A percentile compares a stretch with the other conserved stretches of the same genome.
Evolutionary conservation across 306 rosid genomes (phyloP).

Genomic region (Gynostemma pentaphyllum): DNA sequence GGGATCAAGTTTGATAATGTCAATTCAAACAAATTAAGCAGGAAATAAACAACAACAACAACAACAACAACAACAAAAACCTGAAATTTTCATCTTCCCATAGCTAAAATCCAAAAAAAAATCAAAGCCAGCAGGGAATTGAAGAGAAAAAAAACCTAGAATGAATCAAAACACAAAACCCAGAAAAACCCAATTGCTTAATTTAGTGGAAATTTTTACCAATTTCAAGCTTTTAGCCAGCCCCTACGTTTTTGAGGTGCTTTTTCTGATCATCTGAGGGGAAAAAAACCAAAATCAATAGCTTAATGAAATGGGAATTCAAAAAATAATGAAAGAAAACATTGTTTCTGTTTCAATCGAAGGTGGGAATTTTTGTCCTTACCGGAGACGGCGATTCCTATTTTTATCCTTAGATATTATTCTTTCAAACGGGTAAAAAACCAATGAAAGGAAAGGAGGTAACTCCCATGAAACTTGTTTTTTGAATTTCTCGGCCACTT

Average conservation of each 20-base stretch:
- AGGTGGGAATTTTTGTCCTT: not conserved
- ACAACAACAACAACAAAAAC: not conserved
- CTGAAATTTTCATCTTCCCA: not conserved
- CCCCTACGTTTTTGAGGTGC: not conserved
- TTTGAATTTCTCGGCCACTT: slow-evolving; percentile 2
- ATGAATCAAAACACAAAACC: not conserved
- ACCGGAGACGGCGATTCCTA: slow-evolving; percentile 4
- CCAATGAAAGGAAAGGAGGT: slow-evolving; percentile 2
- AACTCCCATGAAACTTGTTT: not conserved
- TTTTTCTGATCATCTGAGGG: not conserved
- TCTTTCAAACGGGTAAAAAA: not conserved
- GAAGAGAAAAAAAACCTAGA: slow-evolving; percentile 7
- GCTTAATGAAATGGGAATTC: slow-evolving; percentile 1
- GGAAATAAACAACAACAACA: not conserved
- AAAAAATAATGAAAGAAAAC: not conserved
- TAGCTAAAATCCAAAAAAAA: not conserved
- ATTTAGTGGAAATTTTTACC: not conserved
- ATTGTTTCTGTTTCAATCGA: not conserved
- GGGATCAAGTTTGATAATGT: not conserved
- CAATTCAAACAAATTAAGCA: not conserved
- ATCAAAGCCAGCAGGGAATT: not conserved
- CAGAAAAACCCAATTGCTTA: slow-evolving; percentile 7
- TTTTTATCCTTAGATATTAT: not conserved
- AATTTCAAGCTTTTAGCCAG: not conserved
- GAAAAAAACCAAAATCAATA: not conserved